Evolutionary conservation across 192 early-diverging fungal genomes (phyloP).

Genomic region (Lobulomyces angularis): DNA sequence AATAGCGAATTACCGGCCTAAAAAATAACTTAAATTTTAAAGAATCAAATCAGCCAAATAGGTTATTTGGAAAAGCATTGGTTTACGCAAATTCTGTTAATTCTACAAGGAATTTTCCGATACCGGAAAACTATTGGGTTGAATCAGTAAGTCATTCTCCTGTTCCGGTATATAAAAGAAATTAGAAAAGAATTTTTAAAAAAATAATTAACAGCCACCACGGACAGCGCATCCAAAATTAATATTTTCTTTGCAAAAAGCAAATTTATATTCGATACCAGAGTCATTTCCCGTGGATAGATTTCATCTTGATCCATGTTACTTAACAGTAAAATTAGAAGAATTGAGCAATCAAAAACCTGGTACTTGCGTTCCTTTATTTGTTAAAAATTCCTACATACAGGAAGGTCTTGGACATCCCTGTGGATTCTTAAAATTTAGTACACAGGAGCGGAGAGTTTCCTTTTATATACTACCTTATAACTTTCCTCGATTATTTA

Average conservation of each 20-base stretch:
- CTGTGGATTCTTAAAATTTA: slow-evolving; percentile 64
- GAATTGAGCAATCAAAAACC: slow-evolving; percentile 44
- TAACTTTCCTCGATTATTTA: slow-evolving; percentile 66
- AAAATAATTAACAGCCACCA: too few relatives aligned
- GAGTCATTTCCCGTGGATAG: slow-evolving; percentile 66
- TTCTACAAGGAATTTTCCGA: slow-evolving; percentile 52
- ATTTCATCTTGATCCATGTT: slow-evolving; percentile 53
- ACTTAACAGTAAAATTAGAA: slow-evolving; percentile 36
- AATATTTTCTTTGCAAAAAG: slow-evolving; percentile 38
- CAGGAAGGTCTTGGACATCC: slow-evolving; percentile 51
- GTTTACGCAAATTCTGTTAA: too few relatives aligned
- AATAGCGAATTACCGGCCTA: too few relatives aligned
- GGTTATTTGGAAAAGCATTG: too few relatives aligned
- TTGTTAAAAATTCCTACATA: slow-evolving; percentile 48
- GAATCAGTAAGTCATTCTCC: slow-evolving; percentile 15
- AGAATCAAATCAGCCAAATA: too few relatives aligned
- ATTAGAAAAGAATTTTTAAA: too few relatives aligned
- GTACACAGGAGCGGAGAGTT: slow-evolving; percentile 48
- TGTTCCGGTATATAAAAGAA: too few relatives aligned
- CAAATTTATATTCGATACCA: slow-evolving; percentile 46
- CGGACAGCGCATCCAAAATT: slow-evolving; percentile 55
- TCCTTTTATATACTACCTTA: slow-evolving; percentile 67
- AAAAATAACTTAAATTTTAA: too few relatives aligned
- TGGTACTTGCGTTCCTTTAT: slow-evolving; percentile 25
- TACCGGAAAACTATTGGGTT: slow-evolving; percentile 65